Base-by-base conservation (phyloP, 805 yeast genomes). In the Cyberlindnera petersonii region DNA sequence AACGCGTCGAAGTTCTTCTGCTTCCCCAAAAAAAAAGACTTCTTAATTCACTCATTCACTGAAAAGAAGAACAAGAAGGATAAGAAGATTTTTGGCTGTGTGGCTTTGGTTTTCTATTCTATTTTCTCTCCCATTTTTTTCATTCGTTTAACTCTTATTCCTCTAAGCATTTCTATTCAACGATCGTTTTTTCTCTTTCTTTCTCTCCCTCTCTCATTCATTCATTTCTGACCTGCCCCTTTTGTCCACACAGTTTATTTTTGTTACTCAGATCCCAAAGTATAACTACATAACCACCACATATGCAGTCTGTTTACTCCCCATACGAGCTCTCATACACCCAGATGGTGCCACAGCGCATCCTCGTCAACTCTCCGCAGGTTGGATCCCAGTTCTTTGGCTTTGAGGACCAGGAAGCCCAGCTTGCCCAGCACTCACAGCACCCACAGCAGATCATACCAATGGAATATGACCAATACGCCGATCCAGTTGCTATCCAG, bases 261-360 rank as follows among this genome's bases (percentile, higher is more conserved):
- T 8, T 15, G n/a, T 24, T 9, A n/a, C 16, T 14, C 28, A 26
- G 23, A 19, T 21, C 22, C 22, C 31, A 21, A 22, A 17, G 17
- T 17, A 19, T 15, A 10, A n/a, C n/a, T n/a, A n/a, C n/a, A n/a
- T n/a, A n/a, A n/a, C n/a, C n/a, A n/a, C n/a, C n/a, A n/a, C n/a
- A n/a, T n/a, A 53, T 54, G 59, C 57, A 53, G 40, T 52, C 56
- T 16, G 24, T 51, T 10, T 55, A 55, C 42, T 41, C 47, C 16
- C 50, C 47, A 10, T 52, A 51, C 33, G 59, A 55, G 10, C 26
- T 51, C 23, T 42, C 53, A 18, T 55, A 49, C 36, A 40, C 52
- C 2, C 52, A 52, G 6, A 26, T 55, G 36, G 47, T 50, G 3
- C 53, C 56, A 5, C 60, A 55, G 37, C 56, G 53, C 32, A 31